Base-by-base conservation (phyloP, 495 filamentous ascomycete genomes). In the Penicillium turbatum region DNA sequence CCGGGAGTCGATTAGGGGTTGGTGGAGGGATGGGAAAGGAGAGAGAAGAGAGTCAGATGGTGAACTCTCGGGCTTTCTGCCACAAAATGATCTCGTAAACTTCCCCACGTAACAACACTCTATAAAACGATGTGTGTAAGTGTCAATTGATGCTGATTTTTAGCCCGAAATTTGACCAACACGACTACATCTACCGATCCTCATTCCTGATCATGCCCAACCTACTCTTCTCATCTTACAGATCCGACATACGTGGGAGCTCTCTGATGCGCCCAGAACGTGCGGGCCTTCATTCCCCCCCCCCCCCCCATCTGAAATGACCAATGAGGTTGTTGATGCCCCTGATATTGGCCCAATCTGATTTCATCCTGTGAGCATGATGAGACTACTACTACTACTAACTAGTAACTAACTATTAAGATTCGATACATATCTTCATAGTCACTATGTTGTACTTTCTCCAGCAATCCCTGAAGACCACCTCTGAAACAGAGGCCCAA, bases 1-100 rank as follows among this genome's bases (percentile, higher is more conserved):
- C 29, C 17, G 27, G 11, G 12, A 11, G 41, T 21, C 39, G 32
- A 21, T 36, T 36, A 24, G 31, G 19, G 34, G 37, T 36, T 34
- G 30, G 29, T 27, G 44, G 41, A 34, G 54, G 24, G 27, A 16
- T 34, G 47, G 29, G 35, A 48, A 54, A 53, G 40, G 51, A 48
- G 32, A 29, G 24, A 53, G 40, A 42, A 48, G 32, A 29, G 24
- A 46, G 38, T 21, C 5, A 21, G 24, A 42, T 37, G 40, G 40
- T 30, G 41, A 44, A 43, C 40, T 43, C 29, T 43, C 15, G 40
- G 24, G 24, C 26, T 44, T 44, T 44, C 41, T 44, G 41, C 41
- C 41, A 17, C 41, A 16, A 31, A 15, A 30, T 11, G 41, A n/a
- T 12, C 26, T 37, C 32, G 32, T 35, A 37, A 37, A 37, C 37